Evolutionary conservation across 345 rosid species (phyloP).

Genomic region (Aquilaria malaccensis): DNA sequence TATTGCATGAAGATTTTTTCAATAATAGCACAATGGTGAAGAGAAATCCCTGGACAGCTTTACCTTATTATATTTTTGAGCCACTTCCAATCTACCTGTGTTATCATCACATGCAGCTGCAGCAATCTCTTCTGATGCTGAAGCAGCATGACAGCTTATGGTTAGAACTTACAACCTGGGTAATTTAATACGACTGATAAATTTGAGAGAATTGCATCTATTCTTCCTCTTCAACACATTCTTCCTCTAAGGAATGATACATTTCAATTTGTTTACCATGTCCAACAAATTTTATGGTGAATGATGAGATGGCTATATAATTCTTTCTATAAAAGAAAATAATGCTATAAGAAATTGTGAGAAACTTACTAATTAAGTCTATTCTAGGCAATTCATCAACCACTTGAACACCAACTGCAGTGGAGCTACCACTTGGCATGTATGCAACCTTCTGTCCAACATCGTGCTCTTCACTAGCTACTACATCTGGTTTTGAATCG

Average conservation of each 20-base stretch:
- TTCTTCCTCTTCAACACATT: too few relatives aligned
- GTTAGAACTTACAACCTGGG: too few relatives aligned
- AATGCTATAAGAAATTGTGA: slow-evolving; percentile 5
- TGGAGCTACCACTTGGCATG: slow-evolving; percentile 22
- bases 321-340: too few relatives aligned
- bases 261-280: too few relatives aligned
- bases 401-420: slow-evolving; percentile 29
- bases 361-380: slow-evolving; percentile 52
- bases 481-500: slow-evolving; percentile 25
- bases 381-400: slow-evolving; percentile 44
- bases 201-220: too few relatives aligned
- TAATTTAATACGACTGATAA: too few relatives aligned
- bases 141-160: slow-evolving; percentile 3
- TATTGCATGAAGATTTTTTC: too few relatives aligned
- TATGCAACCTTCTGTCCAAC: slow-evolving; percentile 29
- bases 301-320: too few relatives aligned
- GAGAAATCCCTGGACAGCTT: background rate
- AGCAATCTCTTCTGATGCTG: slow-evolving; percentile 56
- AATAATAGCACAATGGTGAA: background rate
- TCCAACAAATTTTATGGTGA: too few relatives aligned
- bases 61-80: slow-evolving; percentile 58
- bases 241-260: too few relatives aligned
- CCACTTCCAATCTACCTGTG: slow-evolving; percentile 47
- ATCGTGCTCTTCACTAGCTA: slow-evolving; percentile 46
- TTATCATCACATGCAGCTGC: slow-evolving; percentile 48